Evolutionary conservation across 495 filamentous ascomycete species (phyloP), one percentile per base, ranked within the genome.

Genomic region (Tetracladium setigerum): DNA sequence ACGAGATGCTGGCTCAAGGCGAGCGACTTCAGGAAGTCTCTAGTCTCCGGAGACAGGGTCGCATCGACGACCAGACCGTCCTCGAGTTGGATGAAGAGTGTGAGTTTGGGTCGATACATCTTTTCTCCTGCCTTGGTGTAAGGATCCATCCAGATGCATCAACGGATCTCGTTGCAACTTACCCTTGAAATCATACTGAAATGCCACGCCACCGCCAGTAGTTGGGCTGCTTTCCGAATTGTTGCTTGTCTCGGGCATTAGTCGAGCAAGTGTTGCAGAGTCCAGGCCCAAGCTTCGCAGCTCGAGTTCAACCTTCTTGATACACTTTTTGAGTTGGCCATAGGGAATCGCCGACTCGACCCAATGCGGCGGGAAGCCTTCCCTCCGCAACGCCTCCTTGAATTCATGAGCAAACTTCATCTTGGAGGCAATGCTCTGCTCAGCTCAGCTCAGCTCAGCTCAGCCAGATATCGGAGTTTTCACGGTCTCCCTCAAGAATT

Each of bases 321-420:
- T 75, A 61, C 83, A 77, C 62, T 86, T 88, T 61, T 88, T 88
- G 45, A 88, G 76, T 54, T 84, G 73, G 30, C 76, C 68, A 60
- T 88, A 88, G 39, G 79, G 81, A 47, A 88, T 82, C 14, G 84
- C 83, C 36, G 72, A 75, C 13, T 80, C 72, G 5, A 83, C 71
- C 84, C 84, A 87, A 55, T 77, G 72, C 33, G 68, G 65, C 0
- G 84, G 84, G 58, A 76, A 81, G 52, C 58, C 67, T 58, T 79
- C 78, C 47, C 62, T 68, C 43, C 70, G 55, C 30, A 88, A 67
- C 40, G 69, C 68, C 53, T 78, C 70, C 47, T 76, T 67, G 58
- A 81, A 86, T 34, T 76, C 70, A 52, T 79, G 82, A n/a, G 74
- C 82, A 64, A 87, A 88, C 67, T 88, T 88, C 84, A 88, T 88